Conservation (phyloP, 768 basidiomycete species). For the Suillus clintonianus region DNA sequence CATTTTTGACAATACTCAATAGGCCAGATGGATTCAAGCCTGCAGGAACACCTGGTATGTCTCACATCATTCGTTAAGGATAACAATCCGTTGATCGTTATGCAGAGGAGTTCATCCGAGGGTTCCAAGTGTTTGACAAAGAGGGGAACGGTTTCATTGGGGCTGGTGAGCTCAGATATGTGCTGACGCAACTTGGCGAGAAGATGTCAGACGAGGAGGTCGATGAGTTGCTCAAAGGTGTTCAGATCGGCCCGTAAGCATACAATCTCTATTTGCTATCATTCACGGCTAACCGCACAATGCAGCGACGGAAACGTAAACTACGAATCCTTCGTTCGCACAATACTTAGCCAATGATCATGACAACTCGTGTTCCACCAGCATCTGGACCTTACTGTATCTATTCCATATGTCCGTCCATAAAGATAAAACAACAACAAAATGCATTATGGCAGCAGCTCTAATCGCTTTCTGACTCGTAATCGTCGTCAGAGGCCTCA, state of each 20-base stretch:
- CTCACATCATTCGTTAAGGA: background rate
- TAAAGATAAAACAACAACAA: conserved; percentile 1
- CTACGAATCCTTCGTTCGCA: conserved; percentile 95
- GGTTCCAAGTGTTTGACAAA: conserved; percentile 97
- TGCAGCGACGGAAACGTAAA: conserved; percentile 93
- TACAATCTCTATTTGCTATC: background rate
- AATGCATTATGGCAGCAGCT: background rate
- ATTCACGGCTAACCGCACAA: background rate
- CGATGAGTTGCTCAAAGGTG: conserved; percentile 95
- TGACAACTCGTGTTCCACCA: background rate
- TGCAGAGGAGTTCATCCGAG: conserved; percentile 98
- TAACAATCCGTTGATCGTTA: background rate
- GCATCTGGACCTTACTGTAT: background rate
- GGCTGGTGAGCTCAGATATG: conserved; percentile 69
- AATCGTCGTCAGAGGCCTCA: conserved; percentile 52
- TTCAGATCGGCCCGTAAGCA: conserved; percentile 82
- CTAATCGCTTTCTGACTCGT: conserved; percentile 52
- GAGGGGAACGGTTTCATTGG: conserved; percentile 75
- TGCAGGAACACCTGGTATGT: conserved; percentile 87
- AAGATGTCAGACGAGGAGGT: conserved; percentile 99
- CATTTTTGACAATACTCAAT: conserved; percentile 89
- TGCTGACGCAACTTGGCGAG: conserved; percentile 95
- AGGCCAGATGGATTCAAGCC: conserved; percentile 97
- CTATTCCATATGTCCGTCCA: background rate
- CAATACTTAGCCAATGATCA: conserved; percentile 82